Evolutionary conservation across 805 yeast species (phyloP), one percentile per base, ranked within the genome.

Genomic region (Cyberlindnera euphorbiae): DNA sequence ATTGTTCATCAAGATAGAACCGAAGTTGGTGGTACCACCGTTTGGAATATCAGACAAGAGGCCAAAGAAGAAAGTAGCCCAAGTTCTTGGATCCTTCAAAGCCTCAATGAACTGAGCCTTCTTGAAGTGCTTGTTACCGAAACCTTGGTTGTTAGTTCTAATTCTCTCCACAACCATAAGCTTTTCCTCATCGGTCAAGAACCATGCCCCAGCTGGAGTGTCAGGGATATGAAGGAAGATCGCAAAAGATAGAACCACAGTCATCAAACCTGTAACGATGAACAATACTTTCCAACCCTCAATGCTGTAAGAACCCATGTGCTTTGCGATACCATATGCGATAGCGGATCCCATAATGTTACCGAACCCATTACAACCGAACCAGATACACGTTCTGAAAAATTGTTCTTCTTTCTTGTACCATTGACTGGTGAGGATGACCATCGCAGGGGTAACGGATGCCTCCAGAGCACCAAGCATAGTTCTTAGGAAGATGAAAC

Each of bases 241-340:
- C 12, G 71, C 32, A 7, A 82, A 83, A 16, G 75, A 51, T n/a
- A 67, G 50, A 6, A 77, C 55, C n/a, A n/a, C n/a, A 1, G 87
- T 79, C 39, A 78, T 65, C 6, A 64, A 53, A 12, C 93, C 93
- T 24, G 74, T 67, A 23, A 79, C 62, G 32, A 82, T 58, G 51
- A 70, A 82, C 4, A 79, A 51, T 11, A 74, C 47, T 51, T 71
- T 75, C 89, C 89, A 83, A 3, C 78, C 64, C 4, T 56, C 63
- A 4, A 77, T 55, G 18, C 64, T 33, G 51, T 64, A 72, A 3
- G 50, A 35, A 13, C 56, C 60, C 12, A 52, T 58, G 46, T 69
- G 59, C 6, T 39, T 39, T 38, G 65, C 58, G 35, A 71, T 46
- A 9, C 78, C 80, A 47, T 75, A 77, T 1, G 82, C 77, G 36